Conservation (phyloP, 306 rosid species). For the Gleditsia sinensis region DNA sequence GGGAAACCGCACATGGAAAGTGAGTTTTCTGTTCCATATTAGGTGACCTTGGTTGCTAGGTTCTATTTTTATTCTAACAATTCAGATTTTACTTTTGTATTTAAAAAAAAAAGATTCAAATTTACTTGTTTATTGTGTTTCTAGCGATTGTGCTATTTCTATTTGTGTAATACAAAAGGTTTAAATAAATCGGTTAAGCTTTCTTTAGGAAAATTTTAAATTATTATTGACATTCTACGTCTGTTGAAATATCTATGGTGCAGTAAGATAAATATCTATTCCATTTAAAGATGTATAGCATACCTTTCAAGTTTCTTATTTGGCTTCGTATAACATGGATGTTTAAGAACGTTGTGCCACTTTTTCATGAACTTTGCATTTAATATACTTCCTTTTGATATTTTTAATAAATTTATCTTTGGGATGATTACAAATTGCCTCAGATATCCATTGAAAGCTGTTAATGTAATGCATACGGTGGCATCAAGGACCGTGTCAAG, state of each 20-base stretch:
- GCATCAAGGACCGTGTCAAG: constrained; percentile 81
- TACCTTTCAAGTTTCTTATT: constrained; percentile 3
- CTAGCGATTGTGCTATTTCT: neutral
- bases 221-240: neutral
- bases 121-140: neutral
- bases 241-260: neutral
- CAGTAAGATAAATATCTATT: constrained; percentile 1
- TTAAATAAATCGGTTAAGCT: neutral
- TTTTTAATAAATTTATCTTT: constrained; percentile 21
- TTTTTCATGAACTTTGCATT: neutral
- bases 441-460: constrained; percentile 95
- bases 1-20: constrained; percentile 99
- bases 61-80: neutral
- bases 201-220: neutral
- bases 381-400: neutral
- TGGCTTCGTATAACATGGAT: neutral
- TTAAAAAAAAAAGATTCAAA: too few relatives aligned
- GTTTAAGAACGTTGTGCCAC: neutral
- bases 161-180: neutral
- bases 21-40: constrained; percentile 46
- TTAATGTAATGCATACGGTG: constrained; percentile 85
- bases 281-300: neutral
- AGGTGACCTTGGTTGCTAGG: constrained; percentile 8
- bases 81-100: too few relatives aligned
- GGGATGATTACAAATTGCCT: constrained; percentile 27